A percentile compares a stretch with the other conserved stretches of the same genome.
These are phyloP conservation scores for Phytophthora ramorum DNA, from an alignment of 352 stramenopile species.

Conservation along the genomic window DNA sequence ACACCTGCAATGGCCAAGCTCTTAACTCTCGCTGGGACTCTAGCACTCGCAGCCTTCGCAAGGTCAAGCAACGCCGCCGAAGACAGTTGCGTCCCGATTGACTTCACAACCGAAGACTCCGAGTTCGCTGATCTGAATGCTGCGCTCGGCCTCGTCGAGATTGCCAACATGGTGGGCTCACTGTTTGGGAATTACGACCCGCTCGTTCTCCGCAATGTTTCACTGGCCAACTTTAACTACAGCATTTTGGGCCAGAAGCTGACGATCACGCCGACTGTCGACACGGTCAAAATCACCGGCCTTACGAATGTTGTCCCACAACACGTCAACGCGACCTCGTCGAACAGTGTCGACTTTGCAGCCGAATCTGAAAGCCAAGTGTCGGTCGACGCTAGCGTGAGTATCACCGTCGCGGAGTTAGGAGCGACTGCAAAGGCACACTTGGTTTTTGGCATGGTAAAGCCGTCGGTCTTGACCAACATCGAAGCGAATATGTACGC, in stretches of 20 bases:
- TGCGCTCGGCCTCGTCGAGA: slow-evolving; percentile 22
- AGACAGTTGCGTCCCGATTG: slow-evolving; percentile 42
- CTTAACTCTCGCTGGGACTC: slow-evolving; percentile 2
- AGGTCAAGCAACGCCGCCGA: background rate
- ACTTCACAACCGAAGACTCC: slow-evolving; percentile 43
- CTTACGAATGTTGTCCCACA: slow-evolving; percentile 44
- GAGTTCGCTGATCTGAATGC: slow-evolving; percentile 54
- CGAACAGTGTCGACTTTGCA: slow-evolving; percentile 38
- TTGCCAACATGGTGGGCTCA: slow-evolving; percentile 22
- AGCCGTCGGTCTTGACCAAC: slow-evolving; percentile 30
- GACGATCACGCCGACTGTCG: slow-evolving; percentile 49
- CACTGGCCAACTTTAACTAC: slow-evolving; percentile 43
- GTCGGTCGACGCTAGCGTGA: slow-evolving; percentile 38
- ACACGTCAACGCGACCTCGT: slow-evolving; percentile 44
- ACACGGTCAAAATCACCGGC: slow-evolving; percentile 49
- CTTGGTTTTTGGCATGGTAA: slow-evolving; percentile 35
- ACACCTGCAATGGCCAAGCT: slow-evolving; percentile 1
- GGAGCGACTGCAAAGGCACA: slow-evolving; percentile 34
- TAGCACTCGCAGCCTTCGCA: background rate
- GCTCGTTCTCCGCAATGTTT: slow-evolving; percentile 38
- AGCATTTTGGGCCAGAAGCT: slow-evolving; percentile 46
- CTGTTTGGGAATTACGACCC: slow-evolving; percentile 41
- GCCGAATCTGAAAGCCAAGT: slow-evolving; percentile 43
- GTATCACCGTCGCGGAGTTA: slow-evolving; percentile 38
- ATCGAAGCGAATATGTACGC: slow-evolving; percentile 40